phyloP scores from a whole-genome alignment of 2,329 filamentous ascomycete genomes.

The Teratosphaeria destructans region DNA sequence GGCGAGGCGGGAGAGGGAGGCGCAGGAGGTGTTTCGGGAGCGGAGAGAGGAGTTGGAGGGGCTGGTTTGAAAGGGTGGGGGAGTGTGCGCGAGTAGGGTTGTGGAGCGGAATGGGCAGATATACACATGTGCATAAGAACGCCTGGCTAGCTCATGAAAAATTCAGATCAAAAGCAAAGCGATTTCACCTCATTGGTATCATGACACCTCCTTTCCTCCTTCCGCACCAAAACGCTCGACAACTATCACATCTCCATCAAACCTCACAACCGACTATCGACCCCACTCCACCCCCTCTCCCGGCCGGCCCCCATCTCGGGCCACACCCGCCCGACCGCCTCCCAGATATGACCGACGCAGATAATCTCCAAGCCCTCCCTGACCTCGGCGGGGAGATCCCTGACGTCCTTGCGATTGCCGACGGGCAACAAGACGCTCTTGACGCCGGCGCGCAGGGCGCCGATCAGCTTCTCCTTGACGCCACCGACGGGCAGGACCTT shows the following conservation, averaged over 20 bases:
- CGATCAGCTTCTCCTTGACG: constrained; percentile 98
- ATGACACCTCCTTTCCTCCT: neutral
- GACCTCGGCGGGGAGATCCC: constrained; percentile 84
- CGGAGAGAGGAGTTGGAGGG: constrained; percentile 61
- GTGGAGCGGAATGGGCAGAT: neutral
- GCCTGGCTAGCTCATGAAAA: neutral
- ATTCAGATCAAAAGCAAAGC: neutral
- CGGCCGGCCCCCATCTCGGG: constrained; percentile 65
- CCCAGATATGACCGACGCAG: constrained; percentile 86
- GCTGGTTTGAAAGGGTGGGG: neutral
- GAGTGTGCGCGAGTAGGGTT: neutral
- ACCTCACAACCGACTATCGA: constrained; percentile 65
- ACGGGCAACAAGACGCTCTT: constrained; percentile 84
- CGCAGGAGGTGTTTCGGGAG: constrained; percentile 72
- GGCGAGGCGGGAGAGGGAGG: constrained; percentile 73
- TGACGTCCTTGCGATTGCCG: constrained; percentile 83
- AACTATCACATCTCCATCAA: no score
- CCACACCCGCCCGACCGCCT: constrained; percentile 85
- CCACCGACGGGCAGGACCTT: constrained; percentile 89
- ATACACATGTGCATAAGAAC: neutral
- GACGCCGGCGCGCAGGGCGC: constrained; percentile 82
- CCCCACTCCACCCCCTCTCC: constrained; percentile 56
- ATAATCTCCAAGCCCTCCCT: constrained; percentile 78
- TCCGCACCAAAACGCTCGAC: neutral
- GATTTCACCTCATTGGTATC: neutral